Percentiles rank a stretch among this genome's conserved stretches.
Evolutionary conservation across 257 asterid species (phyloP).

Genomic region (Eustoma russellianum): DNA sequence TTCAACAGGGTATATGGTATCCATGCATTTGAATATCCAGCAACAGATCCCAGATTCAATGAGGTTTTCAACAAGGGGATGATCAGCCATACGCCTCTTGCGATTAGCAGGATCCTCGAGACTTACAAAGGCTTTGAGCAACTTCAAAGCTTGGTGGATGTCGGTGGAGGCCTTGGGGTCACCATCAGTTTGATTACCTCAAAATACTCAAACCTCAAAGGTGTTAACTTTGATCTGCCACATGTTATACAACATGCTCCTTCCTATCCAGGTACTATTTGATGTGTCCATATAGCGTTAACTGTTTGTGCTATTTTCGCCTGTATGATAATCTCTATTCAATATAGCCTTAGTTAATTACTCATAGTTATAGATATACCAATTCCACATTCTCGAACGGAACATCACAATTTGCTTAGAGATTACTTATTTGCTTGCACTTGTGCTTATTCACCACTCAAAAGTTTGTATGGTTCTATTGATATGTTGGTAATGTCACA

Average conservation of each 20-base stretch:
- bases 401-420: no score
- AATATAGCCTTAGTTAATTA: no score
- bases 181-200: slow-evolving; percentile 25
- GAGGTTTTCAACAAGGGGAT: slow-evolving; percentile 28
- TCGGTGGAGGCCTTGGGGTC: slow-evolving; percentile 39
- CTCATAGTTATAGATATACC: no score
- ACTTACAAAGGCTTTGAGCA: slow-evolving; percentile 26
- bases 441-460: no score
- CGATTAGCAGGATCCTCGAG: slow-evolving; percentile 19
- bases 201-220: slow-evolving; percentile 23
- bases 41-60: slow-evolving; percentile 15
- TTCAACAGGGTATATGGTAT: slow-evolving; percentile 26
- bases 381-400: no score
- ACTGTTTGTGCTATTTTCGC: no score
- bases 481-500: no score
- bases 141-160: slow-evolving; percentile 25
- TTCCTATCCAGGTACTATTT: slow-evolving; percentile 16
- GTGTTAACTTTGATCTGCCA: slow-evolving; percentile 33
- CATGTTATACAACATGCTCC: slow-evolving; percentile 35
- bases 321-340: no score
- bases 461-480: no score
- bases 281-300: no score
- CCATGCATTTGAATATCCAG: slow-evolving; percentile 20
- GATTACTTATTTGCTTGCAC: no score
- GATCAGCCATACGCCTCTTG: slow-evolving; percentile 18